A percentile compares a stretch with the other conserved stretches of the same genome.
These are phyloP conservation scores for Oemleria cerasiformis DNA, from an alignment of 306 rosid genomes.

Conservation along the genomic window DNA sequence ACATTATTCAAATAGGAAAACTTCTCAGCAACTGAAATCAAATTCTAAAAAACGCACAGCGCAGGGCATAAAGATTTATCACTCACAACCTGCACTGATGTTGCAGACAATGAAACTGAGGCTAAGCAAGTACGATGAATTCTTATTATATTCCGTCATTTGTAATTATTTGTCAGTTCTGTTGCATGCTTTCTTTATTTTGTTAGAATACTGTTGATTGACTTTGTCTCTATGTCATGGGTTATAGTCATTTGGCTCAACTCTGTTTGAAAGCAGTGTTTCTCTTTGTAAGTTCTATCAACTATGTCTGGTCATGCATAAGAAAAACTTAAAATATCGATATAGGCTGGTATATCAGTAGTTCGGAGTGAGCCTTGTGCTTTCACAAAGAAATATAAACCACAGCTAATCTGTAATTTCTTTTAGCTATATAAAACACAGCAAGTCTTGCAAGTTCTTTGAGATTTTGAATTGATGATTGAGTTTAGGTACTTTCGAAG, in stretches of 20 bases:
- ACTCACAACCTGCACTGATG: constrained; percentile 89
- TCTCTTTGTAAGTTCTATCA: not conserved
- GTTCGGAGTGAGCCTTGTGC: not conserved
- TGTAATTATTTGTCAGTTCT: not conserved
- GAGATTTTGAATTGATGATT: not conserved
- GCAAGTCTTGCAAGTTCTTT: not conserved
- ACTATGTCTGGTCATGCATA: not conserved
- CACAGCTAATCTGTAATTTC: not conserved
- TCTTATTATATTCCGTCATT: not conserved
- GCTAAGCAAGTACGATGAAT: constrained; percentile 79
- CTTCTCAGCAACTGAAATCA: constrained; percentile 89
- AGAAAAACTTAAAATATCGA: not conserved
- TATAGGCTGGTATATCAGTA: not conserved
- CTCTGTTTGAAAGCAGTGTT: not conserved
- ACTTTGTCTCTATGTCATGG: not conserved
- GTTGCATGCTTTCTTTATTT: not conserved
- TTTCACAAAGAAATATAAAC: not conserved
- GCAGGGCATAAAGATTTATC: constrained; percentile 87
- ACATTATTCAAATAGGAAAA: constrained; percentile 84
- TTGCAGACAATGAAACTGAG: constrained; percentile 90
- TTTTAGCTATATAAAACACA: not conserved
- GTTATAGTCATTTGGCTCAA: not conserved
- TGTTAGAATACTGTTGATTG: not conserved
- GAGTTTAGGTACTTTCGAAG: not conserved
- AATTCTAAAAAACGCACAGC: constrained; percentile 84